Base-by-base conservation (phyloP, 1,139 yeast species). In the Lodderomyces orthopsilosis region DNA sequence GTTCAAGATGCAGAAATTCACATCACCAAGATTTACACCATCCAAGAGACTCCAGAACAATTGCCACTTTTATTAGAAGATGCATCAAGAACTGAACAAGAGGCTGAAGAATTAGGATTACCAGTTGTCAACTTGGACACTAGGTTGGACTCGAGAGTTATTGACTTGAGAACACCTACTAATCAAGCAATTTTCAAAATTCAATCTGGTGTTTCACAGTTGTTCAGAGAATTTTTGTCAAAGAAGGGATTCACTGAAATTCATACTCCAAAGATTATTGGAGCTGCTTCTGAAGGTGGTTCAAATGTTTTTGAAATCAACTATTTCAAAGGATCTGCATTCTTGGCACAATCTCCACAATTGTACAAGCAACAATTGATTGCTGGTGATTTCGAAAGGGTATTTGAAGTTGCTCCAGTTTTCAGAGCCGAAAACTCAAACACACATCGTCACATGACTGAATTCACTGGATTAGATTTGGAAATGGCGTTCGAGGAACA, bases 381-480 rank as follows among this genome's bases (percentile, higher is more conserved):
- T 68, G 96, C 97, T 43, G 95, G 96, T 49, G 99, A 93, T 70
- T 93, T 93, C 59, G 98, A 93, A 72, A 82, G 79, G 58, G 99
- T 93, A 41, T 94, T 83, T 62, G 99, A 93, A 73, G 79, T 93
- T 58, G 98, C 94, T 1, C 98, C 99, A 40, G 98, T 93, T 44
- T 93, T 93, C 79, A 83, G 99, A 70, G 99, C 99, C 46, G 99
- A 93, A 69, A 93, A 93, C 76, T 91, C 98, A 51, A 90, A 93
- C 74, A 93, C 98, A 23, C 98, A 93, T 68, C 91, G 99, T 72
- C 99, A 93, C 69, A 85, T 93, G 96, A 93, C 99, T 46, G 99
- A 93, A 69, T 93, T 93, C 67, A 87, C 86, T 48, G 99, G 99
- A 46, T 83, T 94, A 59, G 99, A 93, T 77, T 72, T 93, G 73